phyloP scores from a whole-genome alignment of 352 stramenopile species.

The Phytophthora lateralis region DNA sequence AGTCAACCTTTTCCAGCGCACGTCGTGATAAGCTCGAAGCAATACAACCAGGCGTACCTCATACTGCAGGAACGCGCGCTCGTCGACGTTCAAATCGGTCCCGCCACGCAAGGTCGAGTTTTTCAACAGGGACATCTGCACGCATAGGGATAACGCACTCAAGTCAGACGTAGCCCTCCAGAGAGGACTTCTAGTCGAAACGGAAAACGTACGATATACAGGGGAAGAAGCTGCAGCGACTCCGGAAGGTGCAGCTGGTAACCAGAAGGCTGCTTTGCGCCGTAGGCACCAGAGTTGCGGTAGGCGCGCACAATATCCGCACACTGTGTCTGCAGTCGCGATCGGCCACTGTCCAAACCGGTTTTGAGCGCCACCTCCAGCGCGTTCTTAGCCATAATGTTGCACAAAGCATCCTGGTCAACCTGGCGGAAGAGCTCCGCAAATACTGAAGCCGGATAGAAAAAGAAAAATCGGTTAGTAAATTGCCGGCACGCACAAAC shows the following conservation, averaged over 20 bases:
- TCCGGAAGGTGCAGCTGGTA: conserved; percentile 89
- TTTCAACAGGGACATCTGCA: conserved; percentile 97
- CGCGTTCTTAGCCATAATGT: conserved; percentile 95
- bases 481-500: background rate
- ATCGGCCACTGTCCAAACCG: conserved; percentile 94
- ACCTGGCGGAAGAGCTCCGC: conserved; percentile 93
- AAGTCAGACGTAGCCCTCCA: conserved; percentile 14
- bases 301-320: conserved; percentile 95
- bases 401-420: conserved; percentile 93
- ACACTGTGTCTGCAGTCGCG: conserved; percentile 91
- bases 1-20: conserved; percentile 5
- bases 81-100: conserved; percentile 96
- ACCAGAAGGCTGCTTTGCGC: conserved; percentile 67
- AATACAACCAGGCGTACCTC: conserved; percentile 39
- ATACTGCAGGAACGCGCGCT: conserved; percentile 94
- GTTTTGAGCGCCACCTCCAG: conserved; percentile 95
- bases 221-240: conserved; percentile 93
- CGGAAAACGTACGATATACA: conserved; percentile 90
- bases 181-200: conserved; percentile 1
- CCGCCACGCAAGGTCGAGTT: conserved; percentile 96
- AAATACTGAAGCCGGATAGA: conserved; percentile 56
- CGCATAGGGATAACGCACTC: background rate
- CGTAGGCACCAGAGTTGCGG: conserved; percentile 79
- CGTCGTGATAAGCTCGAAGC: conserved; percentile 1
- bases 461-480: background rate